phyloP scores from a whole-genome alignment of 176 grass and related monocot genomes.

The Bothriochloa decipiens region DNA sequence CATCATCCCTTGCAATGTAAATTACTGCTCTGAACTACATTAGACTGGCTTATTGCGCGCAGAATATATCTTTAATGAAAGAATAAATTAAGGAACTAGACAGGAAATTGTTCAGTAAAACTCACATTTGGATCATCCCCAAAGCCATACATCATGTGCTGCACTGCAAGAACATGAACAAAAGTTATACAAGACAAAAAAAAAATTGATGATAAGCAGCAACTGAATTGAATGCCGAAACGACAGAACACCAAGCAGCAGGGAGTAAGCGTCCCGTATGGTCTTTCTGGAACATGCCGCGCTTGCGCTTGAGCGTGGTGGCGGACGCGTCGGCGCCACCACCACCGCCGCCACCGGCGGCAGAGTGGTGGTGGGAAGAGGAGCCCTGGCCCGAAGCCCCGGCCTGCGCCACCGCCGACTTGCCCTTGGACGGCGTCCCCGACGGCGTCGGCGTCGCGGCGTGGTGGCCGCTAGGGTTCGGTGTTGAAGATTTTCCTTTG shows the following conservation, averaged over 20 bases:
- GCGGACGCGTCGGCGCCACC: slow-evolving; percentile 34
- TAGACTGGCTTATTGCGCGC: background rate
- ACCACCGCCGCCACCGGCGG: slow-evolving; percentile 2
- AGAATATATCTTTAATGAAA: background rate
- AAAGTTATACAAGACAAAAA: background rate
- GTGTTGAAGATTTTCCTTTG: slow-evolving; percentile 29
- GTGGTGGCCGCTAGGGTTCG: slow-evolving; percentile 33
- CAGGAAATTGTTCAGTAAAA: slow-evolving; percentile 2
- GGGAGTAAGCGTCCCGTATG: slow-evolving; percentile 37
- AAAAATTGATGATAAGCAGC: background rate
- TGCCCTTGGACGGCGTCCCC: slow-evolving; percentile 41
- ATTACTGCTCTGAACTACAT: slow-evolving; percentile 24
- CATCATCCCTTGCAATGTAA: background rate
- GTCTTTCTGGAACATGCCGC: slow-evolving; percentile 90
- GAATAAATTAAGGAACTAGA: slow-evolving; percentile 8
- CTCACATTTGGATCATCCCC: slow-evolving; percentile 93
- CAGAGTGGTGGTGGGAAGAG: slow-evolving; percentile 44
- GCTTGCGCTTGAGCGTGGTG: slow-evolving; percentile 88
- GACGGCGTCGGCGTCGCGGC: background rate
- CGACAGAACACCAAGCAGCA: background rate
- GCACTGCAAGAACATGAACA: slow-evolving; percentile 56
- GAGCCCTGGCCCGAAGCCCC: slow-evolving; percentile 30
- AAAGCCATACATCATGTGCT: slow-evolving; percentile 99
- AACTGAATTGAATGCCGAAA: background rate
- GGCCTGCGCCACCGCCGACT: slow-evolving; percentile 39